phyloP scores from a whole-genome alignment of 208 protist species.

The Balamuthia mandrillaris region DNA sequence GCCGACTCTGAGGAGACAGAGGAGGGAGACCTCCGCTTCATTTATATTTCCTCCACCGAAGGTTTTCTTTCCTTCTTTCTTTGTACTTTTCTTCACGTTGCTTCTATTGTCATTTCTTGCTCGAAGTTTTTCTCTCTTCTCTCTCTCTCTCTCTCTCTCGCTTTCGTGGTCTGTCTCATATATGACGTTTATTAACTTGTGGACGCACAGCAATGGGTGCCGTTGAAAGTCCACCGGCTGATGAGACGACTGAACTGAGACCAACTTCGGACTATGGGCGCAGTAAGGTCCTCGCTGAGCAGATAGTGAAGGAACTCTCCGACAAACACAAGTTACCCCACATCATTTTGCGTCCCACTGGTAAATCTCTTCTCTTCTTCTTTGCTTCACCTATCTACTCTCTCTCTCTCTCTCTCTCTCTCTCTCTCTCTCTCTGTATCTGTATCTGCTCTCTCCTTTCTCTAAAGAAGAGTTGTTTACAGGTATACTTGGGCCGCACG shows the following conservation, averaged over 20 bases:
- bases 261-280: not conserved
- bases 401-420: too few relatives aligned
- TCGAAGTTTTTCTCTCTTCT: too few relatives aligned
- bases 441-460: too few relatives aligned
- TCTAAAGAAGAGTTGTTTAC: not conserved
- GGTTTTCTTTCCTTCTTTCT: not conserved
- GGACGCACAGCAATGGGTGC: not conserved
- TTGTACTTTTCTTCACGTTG: too few relatives aligned
- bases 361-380: too few relatives aligned
- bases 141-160: too few relatives aligned
- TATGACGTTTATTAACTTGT: not conserved
- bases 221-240: not conserved
- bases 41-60: conserved; percentile 15
- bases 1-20: too few relatives aligned
- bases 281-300: conserved; percentile 15
- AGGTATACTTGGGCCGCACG: not conserved
- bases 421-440: too few relatives aligned
- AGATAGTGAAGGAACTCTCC: not conserved
- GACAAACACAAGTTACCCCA: not conserved
- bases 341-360: conserved; percentile 2
- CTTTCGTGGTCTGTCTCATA: not conserved
- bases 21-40: too few relatives aligned
- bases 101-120: too few relatives aligned
- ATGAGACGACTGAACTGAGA: not conserved
- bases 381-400: too few relatives aligned